Percentiles rank a stretch among this genome's conserved stretches.
These are phyloP conservation scores for Fraxinus cuspidata DNA, from an alignment of 257 asterid species.

Conservation along the genomic window DNA sequence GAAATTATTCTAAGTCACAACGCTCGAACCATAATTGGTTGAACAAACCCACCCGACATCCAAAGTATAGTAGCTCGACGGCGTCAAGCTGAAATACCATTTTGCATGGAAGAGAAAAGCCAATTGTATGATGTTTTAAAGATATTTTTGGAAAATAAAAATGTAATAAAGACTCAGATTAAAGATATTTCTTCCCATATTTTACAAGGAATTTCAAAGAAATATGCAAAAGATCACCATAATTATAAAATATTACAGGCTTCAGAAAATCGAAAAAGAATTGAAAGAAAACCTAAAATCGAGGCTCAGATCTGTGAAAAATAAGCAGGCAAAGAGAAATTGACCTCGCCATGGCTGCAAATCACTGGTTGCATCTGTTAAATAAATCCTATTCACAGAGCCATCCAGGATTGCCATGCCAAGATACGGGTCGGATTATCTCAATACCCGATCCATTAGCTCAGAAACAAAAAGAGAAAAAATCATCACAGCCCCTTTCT, in stretches of 20 bases:
- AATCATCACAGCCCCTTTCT: slow-evolving; percentile 40
- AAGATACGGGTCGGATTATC: slow-evolving; percentile 34
- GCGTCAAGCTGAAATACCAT: too few species aligned
- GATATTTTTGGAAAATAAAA: too few species aligned
- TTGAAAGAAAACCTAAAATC: not conserved
- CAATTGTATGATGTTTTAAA: too few species aligned
- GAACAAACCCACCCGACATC: too few species aligned
- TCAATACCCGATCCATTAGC: slow-evolving; percentile 36
- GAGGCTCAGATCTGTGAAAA: slow-evolving; percentile 46
- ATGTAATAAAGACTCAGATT: too few species aligned
- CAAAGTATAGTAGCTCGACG: too few species aligned
- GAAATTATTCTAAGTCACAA: too few species aligned
- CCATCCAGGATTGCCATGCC: slow-evolving; percentile 44
- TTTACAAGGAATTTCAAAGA: not conserved
- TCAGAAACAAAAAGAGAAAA: slow-evolving; percentile 17
- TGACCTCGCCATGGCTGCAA: slow-evolving; percentile 41
- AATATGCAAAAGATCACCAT: not conserved
- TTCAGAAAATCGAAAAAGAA: not conserved
- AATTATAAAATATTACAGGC: not conserved
- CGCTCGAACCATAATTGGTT: too few species aligned
- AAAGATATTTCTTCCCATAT: too few species aligned
- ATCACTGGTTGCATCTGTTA: slow-evolving; percentile 33
- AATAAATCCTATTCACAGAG: slow-evolving; percentile 14
- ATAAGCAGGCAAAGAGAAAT: slow-evolving; percentile 21
- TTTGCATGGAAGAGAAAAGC: too few species aligned